phyloP scores from a whole-genome alignment of 1,284 basidiomycete genomes.

The Microbotryum violaceum region DNA sequence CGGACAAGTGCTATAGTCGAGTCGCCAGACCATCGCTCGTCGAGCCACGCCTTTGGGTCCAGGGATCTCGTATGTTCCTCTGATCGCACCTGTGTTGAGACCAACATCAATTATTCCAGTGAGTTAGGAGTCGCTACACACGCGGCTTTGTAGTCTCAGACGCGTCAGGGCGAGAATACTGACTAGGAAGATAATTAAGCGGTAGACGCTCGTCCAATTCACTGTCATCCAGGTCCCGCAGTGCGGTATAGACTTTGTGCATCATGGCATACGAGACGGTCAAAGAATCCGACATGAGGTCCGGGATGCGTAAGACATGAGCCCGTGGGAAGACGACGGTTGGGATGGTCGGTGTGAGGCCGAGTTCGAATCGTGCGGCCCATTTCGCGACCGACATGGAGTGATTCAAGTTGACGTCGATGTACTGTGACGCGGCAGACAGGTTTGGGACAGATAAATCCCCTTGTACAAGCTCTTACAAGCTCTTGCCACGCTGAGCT shows the following conservation, averaged over 20 bases:
- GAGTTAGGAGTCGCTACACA: no score
- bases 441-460: no score
- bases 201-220: slow-evolving; percentile 2
- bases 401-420: slow-evolving; percentile 26
- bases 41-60: background rate
- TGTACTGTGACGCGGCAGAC: slow-evolving; percentile 19
- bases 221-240: background rate
- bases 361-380: slow-evolving; percentile 34
- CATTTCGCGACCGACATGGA: slow-evolving; percentile 33
- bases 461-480: background rate
- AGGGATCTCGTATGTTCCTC: background rate
- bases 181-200: slow-evolving; percentile 11
- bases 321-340: slow-evolving; percentile 10
- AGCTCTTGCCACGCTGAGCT: background rate
- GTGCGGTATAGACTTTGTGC: background rate
- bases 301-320: slow-evolving; percentile 16
- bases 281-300: slow-evolving; percentile 16
- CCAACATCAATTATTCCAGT: no score
- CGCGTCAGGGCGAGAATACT: background rate
- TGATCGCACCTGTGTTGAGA: slow-evolving; percentile 10
- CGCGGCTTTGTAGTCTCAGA: background rate
- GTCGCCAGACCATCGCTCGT: slow-evolving; percentile 15
- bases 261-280: slow-evolving; percentile 12
- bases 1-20: slow-evolving; percentile 14
- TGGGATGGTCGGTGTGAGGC: slow-evolving; percentile 32